Evolutionary conservation across 768 basidiomycete species (phyloP).

Genomic region (Kondoa malvinella): DNA sequence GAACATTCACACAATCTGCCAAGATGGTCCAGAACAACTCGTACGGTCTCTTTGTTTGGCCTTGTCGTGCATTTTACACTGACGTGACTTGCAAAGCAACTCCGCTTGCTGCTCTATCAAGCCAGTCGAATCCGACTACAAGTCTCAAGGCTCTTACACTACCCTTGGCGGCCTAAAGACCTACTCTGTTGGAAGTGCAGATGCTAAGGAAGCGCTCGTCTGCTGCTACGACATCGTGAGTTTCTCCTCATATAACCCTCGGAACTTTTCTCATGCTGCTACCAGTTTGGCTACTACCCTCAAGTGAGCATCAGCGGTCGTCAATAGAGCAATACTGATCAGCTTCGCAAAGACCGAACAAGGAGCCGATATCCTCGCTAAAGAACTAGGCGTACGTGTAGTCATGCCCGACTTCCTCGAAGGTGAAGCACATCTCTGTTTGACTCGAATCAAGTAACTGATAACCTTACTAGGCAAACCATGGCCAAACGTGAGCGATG

Average conservation of each 20-base stretch:
- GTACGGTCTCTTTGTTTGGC: no score
- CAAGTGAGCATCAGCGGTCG: background rate
- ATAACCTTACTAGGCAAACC: background rate
- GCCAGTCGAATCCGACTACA: background rate
- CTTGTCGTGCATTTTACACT: no score
- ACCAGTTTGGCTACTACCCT: background rate
- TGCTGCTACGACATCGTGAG: background rate
- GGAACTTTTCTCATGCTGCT: no score
- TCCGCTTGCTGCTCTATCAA: background rate
- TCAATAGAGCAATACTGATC: background rate
- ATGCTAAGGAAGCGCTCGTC: background rate
- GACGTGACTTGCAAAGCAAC: background rate
- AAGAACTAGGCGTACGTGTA: background rate
- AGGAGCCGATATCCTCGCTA: background rate
- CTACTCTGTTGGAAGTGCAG: background rate
- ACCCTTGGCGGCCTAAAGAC: background rate
- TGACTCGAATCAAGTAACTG: background rate
- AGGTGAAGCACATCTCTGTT: background rate
- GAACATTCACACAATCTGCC: no score
- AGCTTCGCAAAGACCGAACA: background rate
- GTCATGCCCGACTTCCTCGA: background rate
- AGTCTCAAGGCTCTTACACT: background rate
- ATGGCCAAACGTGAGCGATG: background rate
- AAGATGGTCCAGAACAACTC: background rate
- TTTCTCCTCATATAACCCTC: no score